Evolutionary conservation across 768 basidiomycete genomes (phyloP), one percentile per base, ranked within the genome.

Genomic region (Suillus subaureus): DNA sequence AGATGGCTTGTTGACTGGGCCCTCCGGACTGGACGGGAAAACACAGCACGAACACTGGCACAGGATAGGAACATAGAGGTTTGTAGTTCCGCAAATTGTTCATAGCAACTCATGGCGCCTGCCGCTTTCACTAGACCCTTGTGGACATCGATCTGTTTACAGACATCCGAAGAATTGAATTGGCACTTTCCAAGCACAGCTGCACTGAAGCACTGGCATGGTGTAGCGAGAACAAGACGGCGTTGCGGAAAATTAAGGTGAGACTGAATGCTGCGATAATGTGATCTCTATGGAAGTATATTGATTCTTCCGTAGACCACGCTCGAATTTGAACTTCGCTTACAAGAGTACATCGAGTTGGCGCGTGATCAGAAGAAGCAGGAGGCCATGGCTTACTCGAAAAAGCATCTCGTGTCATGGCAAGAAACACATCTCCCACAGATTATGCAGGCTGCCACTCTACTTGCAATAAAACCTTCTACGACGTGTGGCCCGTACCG

Each of bases 311-410:
- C 64, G 55, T 77, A 98, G 96, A 95, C 91, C 79, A 91, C 94
- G 11, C 87, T 99, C 52, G 97, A 99, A 80, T 99, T 99, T 77
- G 92, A 96, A 69, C 87, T 99, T 56, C 89, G 97, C 54, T 84
- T 97, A 49, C 97, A 99, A 78, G 95, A 98, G 78, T 98, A 91
- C 75, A 96, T 99, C 73, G 97, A 99, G 78, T 84, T 99, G 6
- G 87, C 89, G 40, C 83, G 97, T 42, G 79, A 82, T 4, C 76
- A 87, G 42, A 88, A 89, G 74, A 81, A 79, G 12, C 72, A 81
- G 54, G 91, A 92, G 62, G 97, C 97, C 11, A 94, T 99, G 67
- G 82, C 86, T 1, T 97, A 99, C 78, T 84, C 86, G 21, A 85
- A 86, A 76, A 97, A 93, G 76, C 82, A 97, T 73, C 84, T 99